A percentile compares a stretch with the other conserved stretches of the same genome.
phyloP scores from a whole-genome alignment of 768 basidiomycete species.

The Boletus sp. region DNA sequence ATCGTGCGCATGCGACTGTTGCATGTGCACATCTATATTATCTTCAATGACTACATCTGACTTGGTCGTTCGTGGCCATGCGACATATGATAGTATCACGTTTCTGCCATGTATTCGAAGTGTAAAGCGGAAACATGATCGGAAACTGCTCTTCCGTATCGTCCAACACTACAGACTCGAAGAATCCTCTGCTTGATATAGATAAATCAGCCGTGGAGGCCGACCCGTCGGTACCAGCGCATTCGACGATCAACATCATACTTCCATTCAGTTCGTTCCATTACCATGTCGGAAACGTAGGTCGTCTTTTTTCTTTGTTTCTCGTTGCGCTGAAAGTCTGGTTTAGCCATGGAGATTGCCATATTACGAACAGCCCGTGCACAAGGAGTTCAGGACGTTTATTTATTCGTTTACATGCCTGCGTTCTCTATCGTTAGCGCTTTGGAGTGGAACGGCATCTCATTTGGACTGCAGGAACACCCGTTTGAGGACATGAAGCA shows the following conservation, averaged over 20 bases:
- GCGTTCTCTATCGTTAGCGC: constrained; percentile 6
- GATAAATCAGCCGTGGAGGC: constrained; percentile 37
- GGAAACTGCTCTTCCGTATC: constrained; percentile 3
- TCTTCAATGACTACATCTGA: constrained; percentile 56
- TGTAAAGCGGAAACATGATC: too few species aligned
- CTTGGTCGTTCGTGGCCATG: constrained; percentile 60
- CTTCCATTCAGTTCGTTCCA: constrained; percentile 62
- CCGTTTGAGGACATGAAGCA: constrained; percentile 70
- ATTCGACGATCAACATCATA: constrained; percentile 46
- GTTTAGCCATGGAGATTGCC: constrained; percentile 63
- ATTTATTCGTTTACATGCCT: constrained; percentile 67
- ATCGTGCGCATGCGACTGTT: constrained; percentile 57
- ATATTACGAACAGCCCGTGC: constrained; percentile 65
- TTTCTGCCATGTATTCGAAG: too few species aligned
- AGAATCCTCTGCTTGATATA: constrained; percentile 43
- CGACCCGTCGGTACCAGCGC: constrained; percentile 12
- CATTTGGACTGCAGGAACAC: constrained; percentile 50
- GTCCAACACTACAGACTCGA: constrained; percentile 32
- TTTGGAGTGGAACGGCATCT: not conserved
- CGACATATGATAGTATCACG: too few species aligned
- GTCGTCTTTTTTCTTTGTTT: not conserved
- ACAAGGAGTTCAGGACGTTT: constrained; percentile 63
- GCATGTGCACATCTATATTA: not conserved
- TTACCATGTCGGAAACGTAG: constrained; percentile 53
- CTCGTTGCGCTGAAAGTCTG: not conserved